Base-by-base conservation (phyloP, 768 basidiomycete species). In the Lentinula aciculospora region DNA sequence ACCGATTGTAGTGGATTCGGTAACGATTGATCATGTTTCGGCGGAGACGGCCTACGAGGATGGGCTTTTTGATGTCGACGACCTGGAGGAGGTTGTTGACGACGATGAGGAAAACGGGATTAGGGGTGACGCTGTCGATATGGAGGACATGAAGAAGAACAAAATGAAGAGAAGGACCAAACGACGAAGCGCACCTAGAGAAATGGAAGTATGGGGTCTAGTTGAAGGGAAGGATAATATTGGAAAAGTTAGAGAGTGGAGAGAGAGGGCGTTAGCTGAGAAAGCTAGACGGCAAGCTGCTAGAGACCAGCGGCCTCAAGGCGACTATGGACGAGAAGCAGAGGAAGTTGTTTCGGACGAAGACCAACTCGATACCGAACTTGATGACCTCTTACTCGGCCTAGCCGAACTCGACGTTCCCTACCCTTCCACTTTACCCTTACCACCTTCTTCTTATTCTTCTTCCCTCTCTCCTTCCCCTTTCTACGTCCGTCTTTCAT, bases 21-120 rank as follows among this genome's bases (percentile, higher is more conserved):
- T 99, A 51, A 90, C 90, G 21, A 81, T 99, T 58, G 96, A 98
- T 66, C 96, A 99, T 69, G 84, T 93, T 12, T 77, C 94, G 23
- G 78, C 74, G 60, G 94, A 96, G 61, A 76, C 94, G 40, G 89
- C 93, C 4, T 83, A 84, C 66, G 92, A 96, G 13, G 46, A 47
- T 31, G 17, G 82, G 58, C 77, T 87, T 42, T 91, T 98, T 83
- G 92, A 97, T 63, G 81, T 96, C 4, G 96, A 94, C n/a, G n/a
- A n/a, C n/a, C n/a, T n/a, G 94, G 94, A 85, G 0, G 70, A 94
- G 62, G 81, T 96, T 32, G 15, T 17, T 25, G 46, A 47, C 17
- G 13, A 12, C 12, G 19, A n/a, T 25, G 3, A 76, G 29, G 81
- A 86, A n/a, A n/a, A n/a, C n/a, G n/a, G n/a, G n/a, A n/a, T n/a